Percentiles rank a stretch among this genome's conserved stretches.
Evolutionary conservation across 768 basidiomycete species (phyloP).

Genomic region (Pluteus cervinus): DNA sequence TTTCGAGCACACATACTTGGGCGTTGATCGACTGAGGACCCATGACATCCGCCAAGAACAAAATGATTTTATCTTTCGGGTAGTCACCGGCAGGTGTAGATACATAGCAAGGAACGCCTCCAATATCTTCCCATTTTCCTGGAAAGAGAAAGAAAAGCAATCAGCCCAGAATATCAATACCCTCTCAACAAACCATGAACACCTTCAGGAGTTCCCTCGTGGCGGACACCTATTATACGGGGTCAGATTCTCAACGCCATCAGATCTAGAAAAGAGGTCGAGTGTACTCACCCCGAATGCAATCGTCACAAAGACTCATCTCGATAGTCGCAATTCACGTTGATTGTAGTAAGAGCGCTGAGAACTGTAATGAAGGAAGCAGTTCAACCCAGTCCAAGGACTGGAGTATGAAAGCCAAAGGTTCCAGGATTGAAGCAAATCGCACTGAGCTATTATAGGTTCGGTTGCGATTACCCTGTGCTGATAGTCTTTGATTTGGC

Average conservation of each 20-base stretch:
- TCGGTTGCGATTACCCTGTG: too few relatives aligned
- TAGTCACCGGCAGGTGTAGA: constrained; percentile 55
- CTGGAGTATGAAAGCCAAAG: too few relatives aligned
- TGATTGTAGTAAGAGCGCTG: too few relatives aligned
- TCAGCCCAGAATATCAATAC: too few relatives aligned
- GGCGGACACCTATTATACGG: neutral
- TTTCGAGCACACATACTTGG: too few relatives aligned
- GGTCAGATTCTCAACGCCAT: neutral
- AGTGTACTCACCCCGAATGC: neutral
- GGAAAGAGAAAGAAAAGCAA: too few relatives aligned
- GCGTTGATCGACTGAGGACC: constrained; percentile 42
- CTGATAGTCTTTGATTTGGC: too few relatives aligned
- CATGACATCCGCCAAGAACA: constrained; percentile 49
- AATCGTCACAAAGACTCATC: constrained; percentile 7
- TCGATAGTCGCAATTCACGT: too few relatives aligned
- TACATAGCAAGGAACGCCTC: constrained; percentile 45
- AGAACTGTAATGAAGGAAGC: too few relatives aligned
- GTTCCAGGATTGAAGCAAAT: too few relatives aligned
- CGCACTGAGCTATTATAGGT: too few relatives aligned
- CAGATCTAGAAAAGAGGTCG: neutral
- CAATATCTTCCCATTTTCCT: constrained; percentile 45
- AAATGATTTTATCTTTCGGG: constrained; percentile 48
- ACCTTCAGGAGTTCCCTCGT: constrained; percentile 6
- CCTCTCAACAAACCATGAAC: neutral
- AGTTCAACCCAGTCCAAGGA: too few relatives aligned